Evolutionary conservation across 2,329 filamentous ascomycete species (phyloP).

Genomic region (Cladobotryum protrusum): DNA sequence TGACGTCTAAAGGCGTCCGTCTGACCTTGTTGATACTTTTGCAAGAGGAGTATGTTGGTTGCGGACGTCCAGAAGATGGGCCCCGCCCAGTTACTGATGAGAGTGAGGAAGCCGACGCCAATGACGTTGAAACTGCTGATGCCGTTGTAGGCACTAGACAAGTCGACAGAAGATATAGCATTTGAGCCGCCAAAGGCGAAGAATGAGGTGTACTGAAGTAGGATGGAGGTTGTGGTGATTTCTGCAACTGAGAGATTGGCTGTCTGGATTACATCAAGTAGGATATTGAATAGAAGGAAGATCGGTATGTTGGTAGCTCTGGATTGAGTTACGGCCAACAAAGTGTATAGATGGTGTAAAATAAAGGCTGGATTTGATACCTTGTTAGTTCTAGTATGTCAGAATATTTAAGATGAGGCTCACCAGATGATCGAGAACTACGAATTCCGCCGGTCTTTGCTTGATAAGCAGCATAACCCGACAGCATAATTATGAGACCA

Average conservation of each 20-base stretch:
- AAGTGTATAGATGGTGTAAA: constrained; percentile 63
- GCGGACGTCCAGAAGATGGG: constrained; percentile 80
- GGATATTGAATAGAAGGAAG: constrained; percentile 65
- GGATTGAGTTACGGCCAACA: constrained; percentile 83
- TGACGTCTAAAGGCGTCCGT: constrained; percentile 42
- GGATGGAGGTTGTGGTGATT: constrained; percentile 62
- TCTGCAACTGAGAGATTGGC: constrained; percentile 48
- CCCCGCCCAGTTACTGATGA: constrained; percentile 85
- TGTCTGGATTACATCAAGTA: constrained; percentile 44
- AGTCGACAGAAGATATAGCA: constrained; percentile 89
- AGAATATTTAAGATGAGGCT: constrained; percentile 4
- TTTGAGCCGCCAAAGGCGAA: constrained; percentile 90
- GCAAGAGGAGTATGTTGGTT: constrained; percentile 53
- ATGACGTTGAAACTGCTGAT: constrained; percentile 71
- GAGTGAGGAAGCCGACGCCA: constrained; percentile 78
- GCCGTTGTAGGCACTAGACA: constrained; percentile 94
- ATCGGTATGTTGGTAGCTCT: constrained; percentile 79
- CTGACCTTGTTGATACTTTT: constrained; percentile 21
- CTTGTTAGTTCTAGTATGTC: background rate
- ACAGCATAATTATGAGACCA: constrained; percentile 36
- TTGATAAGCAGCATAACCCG: constrained; percentile 34
- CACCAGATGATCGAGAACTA: constrained; percentile 24
- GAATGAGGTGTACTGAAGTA: constrained; percentile 77
- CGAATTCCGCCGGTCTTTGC: constrained; percentile 24
- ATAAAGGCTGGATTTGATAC: constrained; percentile 29